A percentile compares a stretch with the other conserved stretches of the same genome.
Evolutionary conservation across 2,329 filamentous ascomycete genomes (phyloP).

Genomic region (Knoxdaviesia proteae): DNA sequence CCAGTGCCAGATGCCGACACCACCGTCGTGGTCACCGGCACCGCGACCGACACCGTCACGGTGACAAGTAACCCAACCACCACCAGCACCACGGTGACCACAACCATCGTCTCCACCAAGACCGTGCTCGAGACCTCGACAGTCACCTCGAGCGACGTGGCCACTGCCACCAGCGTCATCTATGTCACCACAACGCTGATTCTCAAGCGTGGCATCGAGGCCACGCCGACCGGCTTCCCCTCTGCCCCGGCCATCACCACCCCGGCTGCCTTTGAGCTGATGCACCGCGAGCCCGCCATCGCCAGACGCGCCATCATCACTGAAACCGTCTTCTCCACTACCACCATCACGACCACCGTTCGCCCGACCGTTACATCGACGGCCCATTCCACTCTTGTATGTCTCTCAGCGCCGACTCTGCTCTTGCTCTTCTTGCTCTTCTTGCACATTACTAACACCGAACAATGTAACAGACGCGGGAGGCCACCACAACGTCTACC

Average conservation of each 20-base stretch:
- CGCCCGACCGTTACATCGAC: constrained; percentile 5
- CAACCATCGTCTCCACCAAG: constrained; percentile 14
- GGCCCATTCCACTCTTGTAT: constrained; percentile 2
- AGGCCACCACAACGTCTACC: constrained; percentile 10
- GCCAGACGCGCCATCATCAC: constrained; percentile 9
- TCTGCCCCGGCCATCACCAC: neutral
- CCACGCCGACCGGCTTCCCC: constrained; percentile 9
- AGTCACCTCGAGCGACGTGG: constrained; percentile 14
- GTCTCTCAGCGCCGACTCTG: neutral
- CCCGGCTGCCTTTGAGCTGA: neutral
- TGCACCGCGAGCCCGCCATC: constrained; percentile 1
- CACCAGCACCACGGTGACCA: constrained; percentile 10
- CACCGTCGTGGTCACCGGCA: constrained; percentile 7
- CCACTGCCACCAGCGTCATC: constrained; percentile 15
- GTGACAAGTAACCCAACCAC: constrained; percentile 10
- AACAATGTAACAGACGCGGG: constrained; percentile 1
- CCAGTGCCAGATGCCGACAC: neutral
- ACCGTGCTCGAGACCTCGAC: constrained; percentile 13
- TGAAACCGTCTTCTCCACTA: constrained; percentile 13
- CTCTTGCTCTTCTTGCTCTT: neutral
- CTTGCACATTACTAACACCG: neutral
- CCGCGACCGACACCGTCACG: constrained; percentile 12
- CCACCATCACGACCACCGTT: constrained; percentile 10
- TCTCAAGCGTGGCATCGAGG: constrained; percentile 12
- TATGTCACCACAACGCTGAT: constrained; percentile 16